Evolutionary conservation across 1,284 basidiomycete species (phyloP), one percentile per base, ranked within the genome.

Genomic region (Lentinula novae-zelandiae): DNA sequence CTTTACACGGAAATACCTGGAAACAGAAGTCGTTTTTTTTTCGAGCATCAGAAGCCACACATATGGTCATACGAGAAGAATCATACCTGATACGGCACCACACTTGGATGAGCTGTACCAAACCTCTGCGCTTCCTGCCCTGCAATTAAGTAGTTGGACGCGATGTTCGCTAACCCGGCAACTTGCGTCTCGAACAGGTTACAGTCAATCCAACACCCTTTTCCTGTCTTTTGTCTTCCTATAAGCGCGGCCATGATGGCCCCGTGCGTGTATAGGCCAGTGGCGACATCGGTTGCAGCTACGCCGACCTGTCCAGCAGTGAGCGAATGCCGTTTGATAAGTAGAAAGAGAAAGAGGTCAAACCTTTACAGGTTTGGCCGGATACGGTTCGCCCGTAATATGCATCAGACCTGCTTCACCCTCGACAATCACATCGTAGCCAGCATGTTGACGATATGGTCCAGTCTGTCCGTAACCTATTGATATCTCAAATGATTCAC

Each of bases 381-480:
- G 54, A 46, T 56, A 46, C 13, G 54, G 54, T 34, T 56, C 54
- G n/a, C 76, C 84, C 62, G 58, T 92, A 89, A 96, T 96, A 73
- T 96, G 93, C 93, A 96, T 96, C 54, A 96, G 75, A 12, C 95
- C 95, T 33, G 94, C 94, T 75, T 96, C 93, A 10, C 87, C 94
- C 71, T 95, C 93, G 46, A 95, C 91, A 38, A 93, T 83, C 33
- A 96, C 95, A 71, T 96, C 94, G 73, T 96, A 96, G 5, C 95
- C 95, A 12, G 94, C 90, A 40, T 88, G 85, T 62, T 85, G 80
- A 50, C 87, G 80, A 69, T 90, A 96, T 4, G 95, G 95, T 1
- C 95, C 95, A 0, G 92, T 95, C 67, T 97, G 95, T 0, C 95
- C 96, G 72, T 97, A 97, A 17, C 95, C 95, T 94, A 60, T 22